Conservation (phyloP, 2,329 filamentous ascomycete species). For the Scytalidium lignicola region DNA sequence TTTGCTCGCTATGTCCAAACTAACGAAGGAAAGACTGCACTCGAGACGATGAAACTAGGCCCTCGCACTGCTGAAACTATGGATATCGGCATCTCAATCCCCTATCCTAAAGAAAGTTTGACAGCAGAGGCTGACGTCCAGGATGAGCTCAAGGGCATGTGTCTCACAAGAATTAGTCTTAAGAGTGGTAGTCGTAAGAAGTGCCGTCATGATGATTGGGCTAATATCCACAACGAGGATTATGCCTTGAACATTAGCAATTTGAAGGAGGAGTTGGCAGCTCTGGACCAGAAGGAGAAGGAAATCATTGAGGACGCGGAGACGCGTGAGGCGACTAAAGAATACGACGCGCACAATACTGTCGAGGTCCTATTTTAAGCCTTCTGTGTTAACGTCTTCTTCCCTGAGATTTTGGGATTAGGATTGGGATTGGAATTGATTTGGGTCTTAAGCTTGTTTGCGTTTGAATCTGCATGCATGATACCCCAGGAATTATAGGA, state of each 20-base stretch:
- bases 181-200: conserved; percentile 11
- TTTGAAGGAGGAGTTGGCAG: conserved; percentile 13
- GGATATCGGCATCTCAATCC: conserved; percentile 10
- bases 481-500: no score
- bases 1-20: conserved; percentile 20
- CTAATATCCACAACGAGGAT: conserved; percentile 17
- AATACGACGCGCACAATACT: conserved; percentile 22
- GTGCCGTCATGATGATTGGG: conserved; percentile 22
- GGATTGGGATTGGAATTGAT: no score
- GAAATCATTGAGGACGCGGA: conserved; percentile 26
- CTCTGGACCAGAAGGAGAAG: conserved; percentile 11
- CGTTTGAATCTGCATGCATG: no score
- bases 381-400: background rate
- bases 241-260: conserved; percentile 6
- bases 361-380: conserved; percentile 8
- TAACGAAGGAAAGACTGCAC: conserved; percentile 18
- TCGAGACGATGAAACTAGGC: conserved; percentile 20
- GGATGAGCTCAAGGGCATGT: conserved; percentile 21
- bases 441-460: no score
- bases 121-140: conserved; percentile 5
- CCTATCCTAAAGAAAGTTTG: conserved; percentile 14
- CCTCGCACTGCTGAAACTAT: conserved; percentile 21
- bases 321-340: conserved; percentile 22
- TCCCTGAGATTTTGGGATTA: no score
- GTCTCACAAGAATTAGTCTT: conserved; percentile 6